Evolutionary conservation across 108 stramenopile species (phyloP), one percentile per base, ranked within the genome.

Genomic region (Pseudonitzschia multistriata): DNA sequence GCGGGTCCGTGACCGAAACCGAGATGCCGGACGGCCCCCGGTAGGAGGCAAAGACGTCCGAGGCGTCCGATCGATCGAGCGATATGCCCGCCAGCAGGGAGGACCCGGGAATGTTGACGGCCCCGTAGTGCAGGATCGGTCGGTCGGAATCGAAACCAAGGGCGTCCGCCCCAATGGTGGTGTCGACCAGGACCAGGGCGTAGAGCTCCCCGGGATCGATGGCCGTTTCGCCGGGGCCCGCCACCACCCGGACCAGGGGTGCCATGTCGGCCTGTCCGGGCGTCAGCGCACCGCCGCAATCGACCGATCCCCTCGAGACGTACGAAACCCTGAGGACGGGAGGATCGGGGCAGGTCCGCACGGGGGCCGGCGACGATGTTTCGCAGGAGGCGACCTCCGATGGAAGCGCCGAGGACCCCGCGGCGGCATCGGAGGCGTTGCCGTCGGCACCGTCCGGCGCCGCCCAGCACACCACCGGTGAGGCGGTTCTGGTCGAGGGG

Each of bases 301-400:
- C 50, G 50, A 52, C 50, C 22, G 50, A 11, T 52, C 50, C 50
- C 50, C 50, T 24, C 2, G 50, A 52, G 10, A 52, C 50, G 50
- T 52, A 52, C 25, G 50, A 52, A 3, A 52, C 7, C 8, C 8
- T 52, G 24, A 52, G 50, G 3, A 5, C 22, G 3, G 3, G 1
- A 2, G 50, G 50, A 25, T 52, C 50, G 21, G 50, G 50, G 22
- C 50, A 52, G 4, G 50, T 7, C 3, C 21, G 50, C 2, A 19
- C 50, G 2, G 50, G 11, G 22, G 15, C 24, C 50, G 50, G 21
- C 2, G 25, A 10, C 2, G 11, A 19, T 25, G 1, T 8, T 22
- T 52, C 50, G 50, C 50, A 52, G 25, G 50, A 2, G 21, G 50
- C 24, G 22, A 52, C 3, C 50, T 22, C 21, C 11, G 25, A 25